Evolutionary conservation across 495 filamentous ascomycete genomes (phyloP), one percentile per base, ranked within the genome.

Genomic region (Pseudotulostoma volvatum): DNA sequence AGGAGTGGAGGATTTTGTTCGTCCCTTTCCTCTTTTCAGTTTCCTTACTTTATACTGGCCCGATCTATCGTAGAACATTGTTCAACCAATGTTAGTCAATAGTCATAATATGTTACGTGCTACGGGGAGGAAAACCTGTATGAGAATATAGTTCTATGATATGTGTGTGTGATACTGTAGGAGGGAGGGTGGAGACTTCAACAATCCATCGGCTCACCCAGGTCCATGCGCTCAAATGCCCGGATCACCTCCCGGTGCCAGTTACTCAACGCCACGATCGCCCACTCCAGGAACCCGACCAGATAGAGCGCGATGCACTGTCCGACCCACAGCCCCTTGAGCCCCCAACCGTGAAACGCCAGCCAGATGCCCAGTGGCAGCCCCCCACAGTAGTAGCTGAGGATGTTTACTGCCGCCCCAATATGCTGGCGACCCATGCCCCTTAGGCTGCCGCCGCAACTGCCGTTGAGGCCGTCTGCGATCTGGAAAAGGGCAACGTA

Each of bases 401-500:
- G 57, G 19, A 92, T 54, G 51, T 95, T 93, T 42, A 93, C 85
- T n/a, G 73, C 60, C 14, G 87, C 86, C 11, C 86, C 86, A 20
- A 90, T 67, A 66, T 92, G 86, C 56, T 94, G 86, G 28, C 82
- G 63, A 9, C 86, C 86, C 81, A 85, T 88, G 0, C 86, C 86
- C 36, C 86, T 56, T 8, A 94, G 59, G 40, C 73, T 74, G 4
- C 86, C 86, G 7, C 86, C 85, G 50, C 86, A 94, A 42, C 73
- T 79, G 0, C 81, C 83, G 56, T 88, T 90, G 39, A 92, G 55
- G 2, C 85, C 86, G 55, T 94, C 86, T 0, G 86, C 83, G 40
- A 94, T 85, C 61, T 94, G 86, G 64, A 94, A 94, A n/a, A 93
- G 65, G 2, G 86, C 86, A 8, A 94, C 85, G 47, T 71, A 86